Conservation (phyloP, 164 flowering plant genomes). For the Pachysandra terminalis region DNA sequence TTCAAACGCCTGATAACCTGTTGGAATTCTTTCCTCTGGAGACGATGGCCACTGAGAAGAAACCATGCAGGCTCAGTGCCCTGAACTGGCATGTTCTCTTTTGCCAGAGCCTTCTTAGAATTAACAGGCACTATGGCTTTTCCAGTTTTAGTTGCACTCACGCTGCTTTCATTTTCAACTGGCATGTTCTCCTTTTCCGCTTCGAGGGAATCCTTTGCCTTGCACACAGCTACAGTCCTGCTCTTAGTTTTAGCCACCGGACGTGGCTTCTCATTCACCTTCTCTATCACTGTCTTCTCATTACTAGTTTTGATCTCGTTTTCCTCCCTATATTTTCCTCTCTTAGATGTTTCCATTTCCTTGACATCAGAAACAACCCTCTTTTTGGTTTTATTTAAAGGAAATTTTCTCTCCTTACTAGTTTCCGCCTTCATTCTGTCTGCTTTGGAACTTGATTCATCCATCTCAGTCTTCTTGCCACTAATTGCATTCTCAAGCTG, state of each 20-base stretch:
- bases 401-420: slow-evolving; percentile 20
- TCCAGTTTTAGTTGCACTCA: slow-evolving; percentile 10
- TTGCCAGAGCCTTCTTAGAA: slow-evolving; percentile 11
- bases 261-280: slow-evolving; percentile 1
- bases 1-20: slow-evolving; percentile 59
- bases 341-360: slow-evolving; percentile 10
- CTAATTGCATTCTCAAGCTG: slow-evolving; percentile 10
- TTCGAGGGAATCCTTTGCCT: slow-evolving; percentile 23
- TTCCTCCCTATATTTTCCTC: slow-evolving; percentile 9
- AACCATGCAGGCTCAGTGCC: slow-evolving; percentile 51
- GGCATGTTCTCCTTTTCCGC: slow-evolving; percentile 52
- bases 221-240: slow-evolving; percentile 9
- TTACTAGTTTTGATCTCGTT: slow-evolving; percentile 1
- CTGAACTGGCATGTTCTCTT: slow-evolving; percentile 13
- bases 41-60: slow-evolving; percentile 77
- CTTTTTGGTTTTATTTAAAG: slow-evolving; percentile 24
- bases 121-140: slow-evolving; percentile 22
- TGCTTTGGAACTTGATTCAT: slow-evolving; percentile 9
- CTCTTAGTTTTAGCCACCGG: slow-evolving; percentile 19
- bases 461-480: slow-evolving; percentile 9
- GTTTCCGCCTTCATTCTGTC: slow-evolving; percentile 15
- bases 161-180: slow-evolving; percentile 18
- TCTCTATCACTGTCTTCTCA: slow-evolving; percentile 10
- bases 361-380: slow-evolving; percentile 7
- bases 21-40: slow-evolving; percentile 83